A percentile compares a stretch with the other conserved stretches of the same genome.
phyloP scores from a whole-genome alignment of 257 asterid genomes.

The Salvia miltiorrhiza region DNA sequence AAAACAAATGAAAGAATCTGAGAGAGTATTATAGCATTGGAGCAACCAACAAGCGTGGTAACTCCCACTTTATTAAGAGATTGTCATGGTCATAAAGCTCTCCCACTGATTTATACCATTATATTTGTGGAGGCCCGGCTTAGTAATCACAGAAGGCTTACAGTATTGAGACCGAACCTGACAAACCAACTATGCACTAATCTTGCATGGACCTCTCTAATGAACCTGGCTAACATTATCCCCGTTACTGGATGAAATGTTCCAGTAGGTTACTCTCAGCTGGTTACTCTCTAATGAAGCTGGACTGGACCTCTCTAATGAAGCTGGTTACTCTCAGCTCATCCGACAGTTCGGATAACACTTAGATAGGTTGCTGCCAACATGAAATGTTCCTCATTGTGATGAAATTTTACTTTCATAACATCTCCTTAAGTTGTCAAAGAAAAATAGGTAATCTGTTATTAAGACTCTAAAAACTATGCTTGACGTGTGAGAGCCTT shows the following conservation, averaged over 20 bases:
- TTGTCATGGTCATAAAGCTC: neutral
- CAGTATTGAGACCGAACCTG: too few species aligned
- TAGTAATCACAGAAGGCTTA: neutral
- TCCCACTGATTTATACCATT: neutral
- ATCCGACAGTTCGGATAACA: neutral
- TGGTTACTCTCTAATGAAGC: too few species aligned
- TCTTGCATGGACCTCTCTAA: neutral
- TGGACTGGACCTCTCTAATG: too few species aligned
- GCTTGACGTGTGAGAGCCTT: neutral
- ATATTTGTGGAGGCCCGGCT: neutral
- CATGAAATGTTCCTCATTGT: neutral
- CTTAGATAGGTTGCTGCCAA: neutral
- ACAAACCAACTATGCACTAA: too few species aligned
- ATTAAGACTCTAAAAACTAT: neutral
- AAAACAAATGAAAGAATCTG: neutral
- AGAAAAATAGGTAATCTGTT: neutral
- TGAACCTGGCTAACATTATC: neutral
- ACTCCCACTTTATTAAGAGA: neutral
- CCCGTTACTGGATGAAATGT: neutral
- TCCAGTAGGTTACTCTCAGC: too few species aligned
- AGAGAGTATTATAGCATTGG: neutral
- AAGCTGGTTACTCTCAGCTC: neutral
- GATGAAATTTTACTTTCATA: neutral
- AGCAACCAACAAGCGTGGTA: neutral
- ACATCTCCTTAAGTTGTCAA: neutral